A percentile compares a stretch with the other conserved stretches of the same genome.
Evolutionary conservation across 2,329 filamentous ascomycete species (phyloP).

Genomic region (Lachnellula subtilissima): DNA sequence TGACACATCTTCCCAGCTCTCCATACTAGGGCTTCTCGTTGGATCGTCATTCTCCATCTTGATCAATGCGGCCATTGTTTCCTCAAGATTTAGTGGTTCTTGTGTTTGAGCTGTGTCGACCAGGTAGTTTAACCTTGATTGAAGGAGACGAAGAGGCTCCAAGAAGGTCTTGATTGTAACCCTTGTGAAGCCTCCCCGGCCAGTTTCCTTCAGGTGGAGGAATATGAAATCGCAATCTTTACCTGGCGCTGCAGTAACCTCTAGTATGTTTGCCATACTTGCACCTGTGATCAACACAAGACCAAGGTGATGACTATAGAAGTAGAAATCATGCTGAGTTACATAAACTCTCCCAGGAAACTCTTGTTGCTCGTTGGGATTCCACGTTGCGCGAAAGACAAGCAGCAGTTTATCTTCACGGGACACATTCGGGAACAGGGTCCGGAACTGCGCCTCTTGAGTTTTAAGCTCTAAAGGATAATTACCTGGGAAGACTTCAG

Average conservation of each 20-base stretch:
- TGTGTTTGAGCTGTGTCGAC: slow-evolving; percentile 74
- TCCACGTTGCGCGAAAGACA: slow-evolving; percentile 88
- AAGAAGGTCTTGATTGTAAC: slow-evolving; percentile 91
- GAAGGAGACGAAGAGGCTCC: slow-evolving; percentile 76
- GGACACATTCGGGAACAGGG: slow-evolving; percentile 79
- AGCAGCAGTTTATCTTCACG: slow-evolving; percentile 78
- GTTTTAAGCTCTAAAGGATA: slow-evolving; percentile 80
- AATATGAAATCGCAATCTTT: slow-evolving; percentile 92
- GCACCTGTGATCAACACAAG: slow-evolving; percentile 80
- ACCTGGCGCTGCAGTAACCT: slow-evolving; percentile 85
- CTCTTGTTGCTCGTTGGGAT: slow-evolving; percentile 66
- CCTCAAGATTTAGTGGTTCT: slow-evolving; percentile 62
- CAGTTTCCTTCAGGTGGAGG: slow-evolving; percentile 55
- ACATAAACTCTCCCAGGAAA: slow-evolving; percentile 85
- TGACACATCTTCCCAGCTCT: slow-evolving; percentile 87
- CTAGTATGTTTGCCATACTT: slow-evolving; percentile 68
- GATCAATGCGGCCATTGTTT: slow-evolving; percentile 66
- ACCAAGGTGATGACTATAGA: slow-evolving; percentile 93
- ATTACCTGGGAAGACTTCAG: slow-evolving; percentile 57
- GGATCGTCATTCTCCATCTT: slow-evolving; percentile 63
- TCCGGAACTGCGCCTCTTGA: slow-evolving; percentile 88
- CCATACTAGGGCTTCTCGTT: slow-evolving; percentile 65
- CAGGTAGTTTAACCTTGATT: slow-evolving; percentile 78
- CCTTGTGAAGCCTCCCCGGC: slow-evolving; percentile 34
- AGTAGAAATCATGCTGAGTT: slow-evolving; percentile 83